Percentiles rank a stretch among this genome's conserved stretches.
These are phyloP conservation scores for Scutellaria baicalensis DNA, from an alignment of 257 asterid species.

Conservation along the genomic window DNA sequence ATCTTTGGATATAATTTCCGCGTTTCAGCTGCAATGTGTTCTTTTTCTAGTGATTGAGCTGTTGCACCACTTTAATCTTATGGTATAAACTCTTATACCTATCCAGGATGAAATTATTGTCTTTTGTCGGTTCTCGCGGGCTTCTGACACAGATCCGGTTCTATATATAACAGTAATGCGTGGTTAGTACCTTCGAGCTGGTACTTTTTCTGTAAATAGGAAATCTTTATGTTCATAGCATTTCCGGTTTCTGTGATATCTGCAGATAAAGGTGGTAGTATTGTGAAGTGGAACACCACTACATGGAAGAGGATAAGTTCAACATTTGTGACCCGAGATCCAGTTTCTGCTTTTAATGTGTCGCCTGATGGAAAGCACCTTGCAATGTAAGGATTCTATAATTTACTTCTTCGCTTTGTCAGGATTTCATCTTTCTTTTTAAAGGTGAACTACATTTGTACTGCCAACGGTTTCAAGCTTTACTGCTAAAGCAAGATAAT, in stretches of 20 bases:
- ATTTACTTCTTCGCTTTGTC: background rate
- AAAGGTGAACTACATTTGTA: background rate
- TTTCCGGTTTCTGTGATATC: conserved; percentile 10
- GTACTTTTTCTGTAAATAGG: background rate
- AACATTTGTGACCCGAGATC: conserved; percentile 45
- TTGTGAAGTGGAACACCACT: conserved; percentile 61
- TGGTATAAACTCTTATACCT: conserved; percentile 7
- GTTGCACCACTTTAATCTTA: background rate
- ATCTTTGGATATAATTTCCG: background rate
- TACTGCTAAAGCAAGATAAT: background rate
- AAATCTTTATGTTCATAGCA: conserved; percentile 1
- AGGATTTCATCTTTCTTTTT: background rate
- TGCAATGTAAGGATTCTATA: conserved; percentile 53
- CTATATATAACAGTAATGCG: conserved; percentile 55
- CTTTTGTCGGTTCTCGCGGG: conserved; percentile 71
- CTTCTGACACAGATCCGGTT: conserved; percentile 47
- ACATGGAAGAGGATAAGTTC: conserved; percentile 73
- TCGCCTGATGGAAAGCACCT: conserved; percentile 83
- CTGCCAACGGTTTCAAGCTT: background rate
- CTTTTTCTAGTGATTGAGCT: background rate
- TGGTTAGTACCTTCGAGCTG: conserved; percentile 39
- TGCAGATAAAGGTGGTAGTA: conserved; percentile 52
- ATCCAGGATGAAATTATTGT: conserved; percentile 71
- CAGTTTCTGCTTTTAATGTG: conserved; percentile 77
- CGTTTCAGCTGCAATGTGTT: conserved; percentile 5